Conservation (phyloP, 768 basidiomycete genomes). For the Gyrodon lividus region DNA sequence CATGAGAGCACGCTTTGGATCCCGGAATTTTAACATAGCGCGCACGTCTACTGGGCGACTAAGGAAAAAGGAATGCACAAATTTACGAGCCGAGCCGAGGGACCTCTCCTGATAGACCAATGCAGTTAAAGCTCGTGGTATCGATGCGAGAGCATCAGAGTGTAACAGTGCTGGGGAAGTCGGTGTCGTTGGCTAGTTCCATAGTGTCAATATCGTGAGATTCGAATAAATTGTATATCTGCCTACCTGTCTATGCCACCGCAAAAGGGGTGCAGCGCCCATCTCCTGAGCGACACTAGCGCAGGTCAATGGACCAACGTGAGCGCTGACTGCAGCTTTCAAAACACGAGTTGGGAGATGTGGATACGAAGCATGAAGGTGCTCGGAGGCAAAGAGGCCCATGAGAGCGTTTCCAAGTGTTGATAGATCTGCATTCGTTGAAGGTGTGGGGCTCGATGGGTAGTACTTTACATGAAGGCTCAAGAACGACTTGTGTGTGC, state of each 20-base stretch:
- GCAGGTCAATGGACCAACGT: constrained; percentile 84
- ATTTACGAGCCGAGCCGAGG: constrained; percentile 80
- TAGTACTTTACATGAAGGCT: constrained; percentile 54
- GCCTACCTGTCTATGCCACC: constrained; percentile 73
- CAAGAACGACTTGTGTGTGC: constrained; percentile 76
- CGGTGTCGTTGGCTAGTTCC: constrained; percentile 46
- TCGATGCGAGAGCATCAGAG: constrained; percentile 85
- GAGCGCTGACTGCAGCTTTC: constrained; percentile 89
- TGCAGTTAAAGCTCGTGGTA: constrained; percentile 84
- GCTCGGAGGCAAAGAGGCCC: constrained; percentile 87
- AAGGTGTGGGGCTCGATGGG: constrained; percentile 51
- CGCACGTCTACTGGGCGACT: constrained; percentile 80
- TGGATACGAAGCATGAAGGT: constrained; percentile 77
- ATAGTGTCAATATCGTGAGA: constrained; percentile 1
- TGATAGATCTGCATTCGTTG: constrained; percentile 74
- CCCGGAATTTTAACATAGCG: constrained; percentile 73
- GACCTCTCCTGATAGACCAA: constrained; percentile 88
- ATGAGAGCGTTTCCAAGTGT: constrained; percentile 83
- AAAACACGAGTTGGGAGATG: constrained; percentile 89
- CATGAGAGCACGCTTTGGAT: constrained; percentile 76
- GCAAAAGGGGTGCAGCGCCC: constrained; percentile 72
- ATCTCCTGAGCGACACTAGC: constrained; percentile 83
- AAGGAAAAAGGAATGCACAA: constrained; percentile 88
- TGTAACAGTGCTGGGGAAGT: constrained; percentile 57
- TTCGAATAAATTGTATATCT: not conserved